A percentile compares a stretch with the other conserved stretches of the same genome.
Evolutionary conservation across 2,329 filamentous ascomycete genomes (phyloP).

Genomic region (Nannizzia gypsea): DNA sequence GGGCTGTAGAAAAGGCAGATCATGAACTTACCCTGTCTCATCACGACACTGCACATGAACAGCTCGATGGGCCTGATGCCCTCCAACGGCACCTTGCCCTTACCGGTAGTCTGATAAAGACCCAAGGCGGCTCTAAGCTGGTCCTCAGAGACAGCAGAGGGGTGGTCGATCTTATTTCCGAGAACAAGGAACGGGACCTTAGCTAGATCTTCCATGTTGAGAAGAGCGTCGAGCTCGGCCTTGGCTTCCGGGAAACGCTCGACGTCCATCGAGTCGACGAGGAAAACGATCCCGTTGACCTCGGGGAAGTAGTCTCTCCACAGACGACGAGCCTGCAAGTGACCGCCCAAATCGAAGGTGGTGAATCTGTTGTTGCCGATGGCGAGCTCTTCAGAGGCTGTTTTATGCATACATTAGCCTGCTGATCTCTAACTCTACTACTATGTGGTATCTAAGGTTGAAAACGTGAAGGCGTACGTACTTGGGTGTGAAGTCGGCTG

Average conservation of each 20-base stretch:
- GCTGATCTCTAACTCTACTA: neutral
- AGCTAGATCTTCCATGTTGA: slow-evolving; percentile 90
- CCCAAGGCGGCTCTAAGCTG: slow-evolving; percentile 86
- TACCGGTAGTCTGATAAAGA: slow-evolving; percentile 90
- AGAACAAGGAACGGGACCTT: slow-evolving; percentile 95
- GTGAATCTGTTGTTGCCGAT: slow-evolving; percentile 92
- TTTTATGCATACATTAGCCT: slow-evolving; percentile 3
- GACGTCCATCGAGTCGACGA: slow-evolving; percentile 93
- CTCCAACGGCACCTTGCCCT: slow-evolving; percentile 86
- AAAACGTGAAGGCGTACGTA: slow-evolving; percentile 41
- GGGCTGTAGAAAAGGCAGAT: too few species aligned
- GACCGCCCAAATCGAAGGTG: slow-evolving; percentile 85
- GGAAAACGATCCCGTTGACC: slow-evolving; percentile 92
- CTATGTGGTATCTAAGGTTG: neutral
- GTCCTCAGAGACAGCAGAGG: slow-evolving; percentile 88
- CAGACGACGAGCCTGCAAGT: slow-evolving; percentile 85
- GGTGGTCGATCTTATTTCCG: slow-evolving; percentile 99
- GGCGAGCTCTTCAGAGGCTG: slow-evolving; percentile 80
- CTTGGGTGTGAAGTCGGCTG: slow-evolving; percentile 86
- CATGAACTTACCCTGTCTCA: slow-evolving; percentile 65
- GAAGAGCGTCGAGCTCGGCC: slow-evolving; percentile 87
- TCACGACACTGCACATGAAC: slow-evolving; percentile 98
- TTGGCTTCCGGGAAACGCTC: slow-evolving; percentile 91
- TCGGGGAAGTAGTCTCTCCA: slow-evolving; percentile 98
- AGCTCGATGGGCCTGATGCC: slow-evolving; percentile 91